These are phyloP conservation scores for Gigaspora rosea DNA, from an alignment of 192 early-diverging fungal genomes.

Conservation along the genomic window DNA sequence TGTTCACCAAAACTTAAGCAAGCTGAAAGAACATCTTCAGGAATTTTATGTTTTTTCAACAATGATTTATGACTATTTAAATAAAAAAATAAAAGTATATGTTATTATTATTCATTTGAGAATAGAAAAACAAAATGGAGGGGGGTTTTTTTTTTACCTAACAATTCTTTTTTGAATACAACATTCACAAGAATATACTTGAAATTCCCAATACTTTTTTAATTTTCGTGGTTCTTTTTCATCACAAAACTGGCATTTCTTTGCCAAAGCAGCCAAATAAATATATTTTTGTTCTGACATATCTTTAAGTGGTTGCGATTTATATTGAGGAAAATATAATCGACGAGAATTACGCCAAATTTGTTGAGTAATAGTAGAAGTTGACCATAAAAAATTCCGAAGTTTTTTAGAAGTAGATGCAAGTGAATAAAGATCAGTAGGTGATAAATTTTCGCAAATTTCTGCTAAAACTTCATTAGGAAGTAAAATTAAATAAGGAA, in stretches of 20 bases:
- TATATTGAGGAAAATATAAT: constrained; percentile 6
- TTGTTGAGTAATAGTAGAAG: constrained; percentile 13
- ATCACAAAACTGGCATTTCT: constrained; percentile 19
- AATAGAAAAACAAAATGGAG: not conserved
- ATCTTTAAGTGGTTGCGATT: not conserved
- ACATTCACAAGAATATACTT: constrained; percentile 9
- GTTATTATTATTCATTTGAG: not conserved
- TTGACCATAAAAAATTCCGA: constrained; percentile 8
- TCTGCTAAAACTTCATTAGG: constrained; percentile 26
- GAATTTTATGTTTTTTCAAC: not conserved
- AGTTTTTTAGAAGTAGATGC: not conserved
- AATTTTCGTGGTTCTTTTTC: not conserved
- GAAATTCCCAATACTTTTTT: constrained; percentile 25
- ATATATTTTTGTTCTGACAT: constrained; percentile 22
- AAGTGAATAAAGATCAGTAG: constrained; percentile 17
- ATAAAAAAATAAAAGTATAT: not conserved
- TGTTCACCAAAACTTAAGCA: constrained; percentile 5
- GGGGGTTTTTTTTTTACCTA: constrained; percentile 1
- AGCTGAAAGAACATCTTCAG: constrained; percentile 18
- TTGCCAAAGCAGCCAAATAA: not conserved
- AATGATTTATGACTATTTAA: not conserved
- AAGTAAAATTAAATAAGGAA: not conserved
- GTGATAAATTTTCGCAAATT: constrained; percentile 21
- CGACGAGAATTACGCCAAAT: constrained; percentile 20
- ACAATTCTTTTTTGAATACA: constrained; percentile 12